These are phyloP conservation scores for Penicillium paneum DNA, from an alignment of 2,329 filamentous ascomycete species.

Conservation along the genomic window DNA sequence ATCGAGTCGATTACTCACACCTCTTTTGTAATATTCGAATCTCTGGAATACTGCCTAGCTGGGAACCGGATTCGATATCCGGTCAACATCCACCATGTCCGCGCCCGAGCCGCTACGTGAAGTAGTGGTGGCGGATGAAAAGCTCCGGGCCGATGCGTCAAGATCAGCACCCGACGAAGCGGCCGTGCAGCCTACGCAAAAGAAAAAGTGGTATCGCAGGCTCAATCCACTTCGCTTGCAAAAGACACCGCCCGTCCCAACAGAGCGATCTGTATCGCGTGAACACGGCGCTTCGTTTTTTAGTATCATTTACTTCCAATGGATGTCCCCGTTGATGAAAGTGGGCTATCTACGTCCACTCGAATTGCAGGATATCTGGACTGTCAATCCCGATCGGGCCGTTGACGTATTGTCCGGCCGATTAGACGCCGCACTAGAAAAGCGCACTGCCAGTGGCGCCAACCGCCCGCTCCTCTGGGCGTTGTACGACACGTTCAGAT, in stretches of 20 bases:
- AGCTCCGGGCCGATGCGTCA: constrained; percentile 10
- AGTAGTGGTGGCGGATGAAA: constrained; percentile 18
- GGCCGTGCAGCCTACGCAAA: background rate
- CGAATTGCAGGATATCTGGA: constrained; percentile 82
- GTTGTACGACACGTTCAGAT: constrained; percentile 79
- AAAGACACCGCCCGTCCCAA: constrained; percentile 54
- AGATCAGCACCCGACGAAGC: constrained; percentile 17
- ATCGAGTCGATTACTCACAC: background rate
- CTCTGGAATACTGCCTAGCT: background rate
- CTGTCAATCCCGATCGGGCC: constrained; percentile 75
- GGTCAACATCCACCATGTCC: constrained; percentile 9
- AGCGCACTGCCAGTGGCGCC: constrained; percentile 63
- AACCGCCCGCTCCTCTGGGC: constrained; percentile 75
- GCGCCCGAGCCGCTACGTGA: constrained; percentile 15
- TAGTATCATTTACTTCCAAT: constrained; percentile 76
- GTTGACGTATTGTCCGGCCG: constrained; percentile 66
- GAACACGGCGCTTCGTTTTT: constrained; percentile 73
- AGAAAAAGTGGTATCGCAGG: constrained; percentile 38
- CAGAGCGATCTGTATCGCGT: constrained; percentile 55
- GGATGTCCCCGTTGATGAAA: constrained; percentile 85
- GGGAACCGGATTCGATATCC: background rate
- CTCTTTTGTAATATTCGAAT: background rate
- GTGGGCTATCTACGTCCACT: constrained; percentile 81
- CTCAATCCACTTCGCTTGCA: constrained; percentile 48
- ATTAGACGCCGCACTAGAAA: constrained; percentile 66